phyloP scores from a whole-genome alignment of 495 filamentous ascomycete species.

The Cercophora newfieldiana region DNA sequence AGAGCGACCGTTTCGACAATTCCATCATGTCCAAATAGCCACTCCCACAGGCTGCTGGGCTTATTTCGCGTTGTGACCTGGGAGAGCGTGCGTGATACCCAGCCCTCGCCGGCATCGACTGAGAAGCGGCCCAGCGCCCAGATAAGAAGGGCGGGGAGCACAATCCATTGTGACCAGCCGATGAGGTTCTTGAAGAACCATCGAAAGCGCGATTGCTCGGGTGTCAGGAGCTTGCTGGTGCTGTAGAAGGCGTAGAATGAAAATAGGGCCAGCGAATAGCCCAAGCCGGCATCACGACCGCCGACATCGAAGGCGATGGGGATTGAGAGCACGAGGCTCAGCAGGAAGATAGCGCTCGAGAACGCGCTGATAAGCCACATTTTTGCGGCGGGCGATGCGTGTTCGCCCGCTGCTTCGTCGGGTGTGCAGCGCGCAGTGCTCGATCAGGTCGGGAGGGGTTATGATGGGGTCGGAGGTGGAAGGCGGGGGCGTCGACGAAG shows the following conservation, averaged over 20 bases:
- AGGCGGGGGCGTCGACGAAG: not conserved
- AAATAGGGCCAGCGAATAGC: constrained; percentile 84
- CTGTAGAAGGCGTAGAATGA: constrained; percentile 89
- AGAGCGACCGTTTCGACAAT: constrained; percentile 75
- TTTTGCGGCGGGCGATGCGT: constrained; percentile 35
- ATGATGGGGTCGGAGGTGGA: not conserved
- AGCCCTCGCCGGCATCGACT: constrained; percentile 75
- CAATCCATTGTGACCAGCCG: constrained; percentile 77
- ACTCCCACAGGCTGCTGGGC: constrained; percentile 61
- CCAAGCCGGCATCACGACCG: constrained; percentile 87
- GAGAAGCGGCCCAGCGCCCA: constrained; percentile 94
- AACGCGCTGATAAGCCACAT: constrained; percentile 71
- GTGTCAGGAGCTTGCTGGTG: constrained; percentile 73
- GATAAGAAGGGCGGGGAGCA: constrained; percentile 79
- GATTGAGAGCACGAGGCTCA: constrained; percentile 86
- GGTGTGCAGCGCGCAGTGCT: constrained; percentile 3
- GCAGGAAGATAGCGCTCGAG: constrained; percentile 77
- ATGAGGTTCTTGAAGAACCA: constrained; percentile 65
- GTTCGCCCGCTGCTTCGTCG: constrained; percentile 24
- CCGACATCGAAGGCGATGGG: constrained; percentile 97
- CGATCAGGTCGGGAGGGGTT: not conserved
- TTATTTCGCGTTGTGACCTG: constrained; percentile 57
- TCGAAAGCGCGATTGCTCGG: constrained; percentile 73
- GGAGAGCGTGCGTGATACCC: constrained; percentile 79
- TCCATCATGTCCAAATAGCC: constrained; percentile 81